Conservation (phyloP, 495 filamentous ascomycete species). For the Bathelium albidoporum region DNA sequence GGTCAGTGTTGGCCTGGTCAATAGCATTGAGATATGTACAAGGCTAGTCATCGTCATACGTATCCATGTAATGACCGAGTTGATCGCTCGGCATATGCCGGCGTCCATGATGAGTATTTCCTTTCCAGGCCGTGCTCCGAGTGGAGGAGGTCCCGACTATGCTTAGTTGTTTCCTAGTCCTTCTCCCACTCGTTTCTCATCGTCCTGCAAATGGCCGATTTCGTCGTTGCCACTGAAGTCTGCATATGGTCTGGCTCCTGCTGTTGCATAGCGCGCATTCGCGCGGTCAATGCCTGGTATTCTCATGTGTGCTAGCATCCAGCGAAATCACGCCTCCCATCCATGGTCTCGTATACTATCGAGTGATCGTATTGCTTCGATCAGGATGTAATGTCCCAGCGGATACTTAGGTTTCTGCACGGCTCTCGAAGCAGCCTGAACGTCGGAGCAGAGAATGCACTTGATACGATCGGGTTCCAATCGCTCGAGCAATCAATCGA, state of each 20-base stretch:
- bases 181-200: neutral
- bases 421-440: too few species aligned
- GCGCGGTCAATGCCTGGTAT: neutral
- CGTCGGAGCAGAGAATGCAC: too few species aligned
- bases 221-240: neutral
- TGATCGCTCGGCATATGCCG: neutral
- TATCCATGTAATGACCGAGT: neutral
- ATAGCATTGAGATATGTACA: too few species aligned
- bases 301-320: neutral
- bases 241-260: neutral
- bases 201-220: neutral
- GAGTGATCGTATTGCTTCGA: too few species aligned
- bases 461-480: too few species aligned
- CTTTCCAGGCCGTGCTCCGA: neutral
- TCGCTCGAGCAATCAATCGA: too few species aligned
- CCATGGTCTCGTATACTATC: too few species aligned
- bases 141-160: neutral
- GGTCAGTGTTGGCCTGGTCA: slow-evolving; percentile 21
- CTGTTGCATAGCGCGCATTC: neutral
- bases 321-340: neutral
- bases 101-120: neutral
- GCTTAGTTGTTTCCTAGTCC: neutral
- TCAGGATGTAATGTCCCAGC: too few species aligned
- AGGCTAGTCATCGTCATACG: neutral
- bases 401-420: too few species aligned